Evolutionary conservation across 805 yeast genomes (phyloP).

Genomic region (Candida andamanensis): DNA sequence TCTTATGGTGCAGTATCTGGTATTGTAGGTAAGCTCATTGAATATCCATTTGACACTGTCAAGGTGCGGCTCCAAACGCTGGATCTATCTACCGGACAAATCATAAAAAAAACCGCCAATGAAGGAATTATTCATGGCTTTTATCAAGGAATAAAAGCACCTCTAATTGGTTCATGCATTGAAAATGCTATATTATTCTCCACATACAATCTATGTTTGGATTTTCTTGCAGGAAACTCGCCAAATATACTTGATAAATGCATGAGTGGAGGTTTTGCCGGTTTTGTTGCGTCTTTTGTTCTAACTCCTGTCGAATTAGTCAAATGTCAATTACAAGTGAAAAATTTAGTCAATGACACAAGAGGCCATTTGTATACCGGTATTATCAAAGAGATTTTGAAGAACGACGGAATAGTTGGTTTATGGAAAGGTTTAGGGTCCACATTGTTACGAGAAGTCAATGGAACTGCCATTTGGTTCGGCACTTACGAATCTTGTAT

Average conservation of each 20-base stretch:
- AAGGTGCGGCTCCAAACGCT: conserved; percentile 81
- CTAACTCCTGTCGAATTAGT: conserved; percentile 89
- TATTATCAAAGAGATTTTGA: conserved; percentile 33
- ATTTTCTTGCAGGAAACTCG: conserved; percentile 22
- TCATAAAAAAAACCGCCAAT: conserved; percentile 53
- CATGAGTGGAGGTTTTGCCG: conserved; percentile 75
- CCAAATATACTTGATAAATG: conserved; percentile 30
- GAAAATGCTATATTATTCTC: conserved; percentile 81
- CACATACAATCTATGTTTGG: conserved; percentile 42
- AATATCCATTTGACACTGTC: conserved; percentile 89
- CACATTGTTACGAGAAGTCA: conserved; percentile 75
- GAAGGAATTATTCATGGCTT: conserved; percentile 76
- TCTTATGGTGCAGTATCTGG: conserved; percentile 63
- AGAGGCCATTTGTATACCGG: conserved; percentile 26
- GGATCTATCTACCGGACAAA: conserved; percentile 52
- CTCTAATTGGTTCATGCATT: conserved; percentile 83
- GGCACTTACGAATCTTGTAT: conserved; percentile 70
- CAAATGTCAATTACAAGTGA: conserved; percentile 83
- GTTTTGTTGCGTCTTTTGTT: conserved; percentile 74
- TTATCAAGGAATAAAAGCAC: conserved; percentile 75
- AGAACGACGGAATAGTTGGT: conserved; percentile 58
- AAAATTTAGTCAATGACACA: conserved; percentile 25
- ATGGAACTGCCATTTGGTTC: conserved; percentile 94
- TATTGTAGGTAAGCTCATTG: conserved; percentile 75
- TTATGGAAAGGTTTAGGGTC: conserved; percentile 86